phyloP scores from a whole-genome alignment of 257 asterid species.

The Solanum sitiens region DNA sequence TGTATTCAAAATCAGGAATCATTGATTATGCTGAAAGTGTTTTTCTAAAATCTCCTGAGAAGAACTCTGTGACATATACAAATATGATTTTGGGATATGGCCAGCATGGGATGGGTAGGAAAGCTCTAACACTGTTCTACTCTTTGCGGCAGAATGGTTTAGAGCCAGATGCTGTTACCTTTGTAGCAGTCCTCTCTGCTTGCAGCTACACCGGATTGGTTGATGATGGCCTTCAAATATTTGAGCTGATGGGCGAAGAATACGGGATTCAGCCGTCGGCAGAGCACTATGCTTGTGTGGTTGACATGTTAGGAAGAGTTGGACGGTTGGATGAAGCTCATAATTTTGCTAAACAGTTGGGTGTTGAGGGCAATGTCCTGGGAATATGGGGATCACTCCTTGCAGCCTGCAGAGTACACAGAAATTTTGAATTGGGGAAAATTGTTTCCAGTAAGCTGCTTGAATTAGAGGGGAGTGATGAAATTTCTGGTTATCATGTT shows the following conservation, averaged over 20 bases:
- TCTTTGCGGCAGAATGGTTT: conserved; percentile 39
- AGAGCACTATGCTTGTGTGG: conserved; percentile 67
- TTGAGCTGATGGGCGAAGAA: conserved; percentile 48
- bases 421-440: conserved; percentile 63
- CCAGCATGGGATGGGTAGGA: conserved; percentile 81
- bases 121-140: conserved; percentile 45
- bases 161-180: conserved; percentile 44
- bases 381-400: conserved; percentile 83
- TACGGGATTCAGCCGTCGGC: conserved; percentile 43
- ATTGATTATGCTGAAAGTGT: conserved; percentile 55
- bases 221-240: conserved; percentile 59
- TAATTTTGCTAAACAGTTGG: conserved; percentile 43
- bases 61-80: conserved; percentile 66
- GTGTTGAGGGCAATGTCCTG: conserved; percentile 31
- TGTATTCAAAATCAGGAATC: conserved; percentile 80
- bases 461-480: conserved; percentile 35
- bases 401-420: conserved; percentile 62
- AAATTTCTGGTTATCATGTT: conserved; percentile 48
- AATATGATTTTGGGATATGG: conserved; percentile 90
- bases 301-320: conserved; percentile 81
- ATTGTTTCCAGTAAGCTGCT: conserved; percentile 62
- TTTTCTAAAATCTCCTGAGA: conserved; percentile 32
- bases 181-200: conserved; percentile 71
- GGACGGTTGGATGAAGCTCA: conserved; percentile 81
- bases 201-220: conserved; percentile 70